A percentile compares a stretch with the other conserved stretches of the same genome.
Conservation (phyloP, 75 land plant species). For the Sequoiadendron giganteum region DNA sequence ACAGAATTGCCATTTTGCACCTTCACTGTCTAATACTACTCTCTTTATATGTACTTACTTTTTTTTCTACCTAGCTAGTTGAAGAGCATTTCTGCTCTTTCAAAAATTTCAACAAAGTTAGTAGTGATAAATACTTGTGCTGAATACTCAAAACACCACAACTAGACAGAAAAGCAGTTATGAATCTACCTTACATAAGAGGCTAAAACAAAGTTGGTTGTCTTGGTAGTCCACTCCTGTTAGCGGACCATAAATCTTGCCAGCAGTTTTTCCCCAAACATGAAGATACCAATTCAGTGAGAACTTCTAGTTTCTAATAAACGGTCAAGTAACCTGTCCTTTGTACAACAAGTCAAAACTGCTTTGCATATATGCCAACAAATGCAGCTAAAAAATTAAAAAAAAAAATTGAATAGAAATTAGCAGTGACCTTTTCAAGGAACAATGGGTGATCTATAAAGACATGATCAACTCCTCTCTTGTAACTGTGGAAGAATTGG, state of each 20-base stretch:
- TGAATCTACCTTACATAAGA: slow-evolving; percentile 65
- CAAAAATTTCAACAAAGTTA: neutral
- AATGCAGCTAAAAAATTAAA: neutral
- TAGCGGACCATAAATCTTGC: slow-evolving; percentile 86
- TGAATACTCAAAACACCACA: neutral
- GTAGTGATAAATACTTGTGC: neutral
- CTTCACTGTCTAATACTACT: neutral
- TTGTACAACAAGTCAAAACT: neutral
- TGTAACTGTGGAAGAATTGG: slow-evolving; percentile 87
- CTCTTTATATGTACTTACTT: no score
- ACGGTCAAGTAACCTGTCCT: neutral
- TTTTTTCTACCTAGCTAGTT: neutral
- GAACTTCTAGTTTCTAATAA: neutral
- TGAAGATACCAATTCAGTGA: slow-evolving; percentile 15
- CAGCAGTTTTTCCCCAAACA: slow-evolving; percentile 96
- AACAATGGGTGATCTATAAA: slow-evolving; percentile 93
- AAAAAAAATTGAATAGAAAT: neutral
- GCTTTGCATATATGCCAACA: neutral
- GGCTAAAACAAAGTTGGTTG: slow-evolving; percentile 83
- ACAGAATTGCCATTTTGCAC: neutral
- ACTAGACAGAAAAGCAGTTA: neutral
- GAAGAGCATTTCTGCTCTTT: neutral
- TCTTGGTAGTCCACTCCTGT: slow-evolving; percentile 82
- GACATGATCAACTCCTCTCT: slow-evolving; percentile 95
- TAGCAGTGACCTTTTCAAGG: slow-evolving; percentile 72